Percentiles rank a stretch among this genome's conserved stretches.
These are phyloP conservation scores for Metschnikowia hibisci DNA, from an alignment of 805 yeast genomes.

Conservation along the genomic window DNA sequence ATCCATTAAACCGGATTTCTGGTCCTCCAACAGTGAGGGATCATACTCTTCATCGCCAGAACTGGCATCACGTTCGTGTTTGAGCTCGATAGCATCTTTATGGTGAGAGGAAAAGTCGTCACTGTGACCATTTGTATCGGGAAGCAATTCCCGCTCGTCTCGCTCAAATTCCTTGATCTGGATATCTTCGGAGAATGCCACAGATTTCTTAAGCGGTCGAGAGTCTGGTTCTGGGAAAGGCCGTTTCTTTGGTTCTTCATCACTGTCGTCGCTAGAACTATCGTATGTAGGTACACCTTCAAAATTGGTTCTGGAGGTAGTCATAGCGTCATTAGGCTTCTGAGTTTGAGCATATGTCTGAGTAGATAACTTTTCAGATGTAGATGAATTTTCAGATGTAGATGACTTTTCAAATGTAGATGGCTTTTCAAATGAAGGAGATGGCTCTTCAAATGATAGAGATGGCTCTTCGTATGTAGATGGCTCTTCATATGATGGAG, in stretches of 20 bases:
- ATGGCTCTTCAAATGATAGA: not conserved
- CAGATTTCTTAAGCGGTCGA: slow-evolving; percentile 23
- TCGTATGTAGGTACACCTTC: slow-evolving; percentile 14
- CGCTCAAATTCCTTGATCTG: slow-evolving; percentile 40
- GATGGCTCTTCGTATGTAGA: not conserved
- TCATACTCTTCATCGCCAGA: slow-evolving; percentile 11
- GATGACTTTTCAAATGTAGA: not conserved
- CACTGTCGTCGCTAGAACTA: slow-evolving; percentile 16
- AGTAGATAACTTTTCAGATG: not conserved
- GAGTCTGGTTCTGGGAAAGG: slow-evolving; percentile 8
- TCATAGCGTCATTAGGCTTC: slow-evolving; percentile 1
- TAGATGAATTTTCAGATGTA: slow-evolving; percentile 9
- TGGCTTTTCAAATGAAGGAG: not conserved
- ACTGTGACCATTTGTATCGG: slow-evolving; percentile 15
- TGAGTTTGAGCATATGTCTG: not conserved
- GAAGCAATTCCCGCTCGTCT: slow-evolving; percentile 27
- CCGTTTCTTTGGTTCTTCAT: slow-evolving; percentile 13
- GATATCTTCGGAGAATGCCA: slow-evolving; percentile 40
- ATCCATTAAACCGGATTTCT: slow-evolving; percentile 14
- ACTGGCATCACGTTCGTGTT: slow-evolving; percentile 18
- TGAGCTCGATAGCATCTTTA: slow-evolving; percentile 31
- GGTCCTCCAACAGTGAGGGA: slow-evolving; percentile 5
- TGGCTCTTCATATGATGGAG: slow-evolving; percentile 27
- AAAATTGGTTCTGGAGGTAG: not conserved
- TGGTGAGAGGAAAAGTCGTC: slow-evolving; percentile 22